phyloP scores from a whole-genome alignment of 139 green algal species.

The Pleodorina starrii region DNA sequence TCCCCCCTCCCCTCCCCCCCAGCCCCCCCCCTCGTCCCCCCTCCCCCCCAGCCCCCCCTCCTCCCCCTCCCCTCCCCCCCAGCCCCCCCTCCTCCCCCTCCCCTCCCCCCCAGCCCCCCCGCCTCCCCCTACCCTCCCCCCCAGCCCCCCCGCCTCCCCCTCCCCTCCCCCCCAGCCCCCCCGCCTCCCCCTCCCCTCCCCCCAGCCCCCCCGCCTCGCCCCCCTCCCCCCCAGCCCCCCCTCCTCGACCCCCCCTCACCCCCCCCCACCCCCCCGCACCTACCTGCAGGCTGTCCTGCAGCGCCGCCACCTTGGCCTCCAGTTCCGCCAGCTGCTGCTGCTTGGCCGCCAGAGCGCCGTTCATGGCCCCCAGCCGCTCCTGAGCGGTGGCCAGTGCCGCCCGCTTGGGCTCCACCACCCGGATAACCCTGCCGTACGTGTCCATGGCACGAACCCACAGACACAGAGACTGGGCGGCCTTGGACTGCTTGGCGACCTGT shows the following conservation, averaged over 20 bases:
- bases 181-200: not conserved
- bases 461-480: slow-evolving; percentile 85
- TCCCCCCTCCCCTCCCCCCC: too few relatives aligned
- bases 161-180: not conserved
- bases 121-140: not conserved
- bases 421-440: slow-evolving; percentile 69
- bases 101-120: too few relatives aligned
- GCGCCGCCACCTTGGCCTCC: slow-evolving; percentile 55
- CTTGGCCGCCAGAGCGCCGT: slow-evolving; percentile 62
- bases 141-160: not conserved
- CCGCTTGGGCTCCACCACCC: slow-evolving; percentile 71
- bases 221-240: not conserved
- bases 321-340: slow-evolving; percentile 60
- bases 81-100: too few relatives aligned
- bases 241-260: not conserved
- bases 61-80: too few relatives aligned
- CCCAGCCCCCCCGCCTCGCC: not conserved
- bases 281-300: slow-evolving; percentile 48
- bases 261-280: not conserved
- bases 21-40: too few relatives aligned
- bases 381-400: slow-evolving; percentile 54
- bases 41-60: too few relatives aligned
- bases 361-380: slow-evolving; percentile 65
- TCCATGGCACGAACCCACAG: slow-evolving; percentile 91
- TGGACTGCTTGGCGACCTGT: slow-evolving; percentile 81